A percentile compares a stretch with the other conserved stretches of the same genome.
phyloP scores from a whole-genome alignment of 1,139 yeast genomes.

The Suzukiozyma palmioleophila region DNA sequence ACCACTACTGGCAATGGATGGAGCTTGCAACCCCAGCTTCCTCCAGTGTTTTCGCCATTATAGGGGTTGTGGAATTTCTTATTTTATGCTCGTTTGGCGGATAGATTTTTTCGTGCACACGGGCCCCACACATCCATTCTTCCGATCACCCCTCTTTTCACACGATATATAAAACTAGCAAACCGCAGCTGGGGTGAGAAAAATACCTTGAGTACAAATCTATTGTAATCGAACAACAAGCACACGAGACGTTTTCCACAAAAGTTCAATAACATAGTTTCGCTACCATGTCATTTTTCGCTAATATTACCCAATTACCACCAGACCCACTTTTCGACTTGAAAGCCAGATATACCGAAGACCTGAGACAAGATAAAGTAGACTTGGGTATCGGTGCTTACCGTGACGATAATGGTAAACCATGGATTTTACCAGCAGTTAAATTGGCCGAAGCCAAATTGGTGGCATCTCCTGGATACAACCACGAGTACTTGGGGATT shows the following conservation, averaged over 20 bases:
- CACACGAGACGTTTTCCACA: too few relatives aligned
- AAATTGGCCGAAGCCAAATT: conserved; percentile 61
- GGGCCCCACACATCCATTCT: neutral
- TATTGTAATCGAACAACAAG: too few relatives aligned
- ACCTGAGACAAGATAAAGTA: conserved; percentile 64
- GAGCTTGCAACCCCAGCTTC: too few relatives aligned
- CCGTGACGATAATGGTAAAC: conserved; percentile 88
- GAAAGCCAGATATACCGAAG: conserved; percentile 68
- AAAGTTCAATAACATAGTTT: neutral
- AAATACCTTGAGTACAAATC: too few relatives aligned
- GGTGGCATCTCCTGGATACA: conserved; percentile 50
- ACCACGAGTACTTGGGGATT: conserved; percentile 90
- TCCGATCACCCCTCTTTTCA: neutral
- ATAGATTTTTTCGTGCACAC: too few relatives aligned
- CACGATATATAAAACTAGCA: too few relatives aligned
- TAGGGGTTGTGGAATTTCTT: too few relatives aligned
- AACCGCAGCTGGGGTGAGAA: too few relatives aligned
- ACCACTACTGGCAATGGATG: too few relatives aligned
- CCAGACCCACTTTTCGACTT: conserved; percentile 83
- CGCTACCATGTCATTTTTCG: conserved; percentile 34
- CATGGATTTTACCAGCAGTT: conserved; percentile 91
- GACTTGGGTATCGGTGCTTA: conserved; percentile 96
- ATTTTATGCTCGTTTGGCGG: too few relatives aligned
- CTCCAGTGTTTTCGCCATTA: too few relatives aligned
- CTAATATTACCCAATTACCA: conserved; percentile 56